Conservation (phyloP, 164 flowering plant genomes). For the Aristolochia fimbriata region DNA sequence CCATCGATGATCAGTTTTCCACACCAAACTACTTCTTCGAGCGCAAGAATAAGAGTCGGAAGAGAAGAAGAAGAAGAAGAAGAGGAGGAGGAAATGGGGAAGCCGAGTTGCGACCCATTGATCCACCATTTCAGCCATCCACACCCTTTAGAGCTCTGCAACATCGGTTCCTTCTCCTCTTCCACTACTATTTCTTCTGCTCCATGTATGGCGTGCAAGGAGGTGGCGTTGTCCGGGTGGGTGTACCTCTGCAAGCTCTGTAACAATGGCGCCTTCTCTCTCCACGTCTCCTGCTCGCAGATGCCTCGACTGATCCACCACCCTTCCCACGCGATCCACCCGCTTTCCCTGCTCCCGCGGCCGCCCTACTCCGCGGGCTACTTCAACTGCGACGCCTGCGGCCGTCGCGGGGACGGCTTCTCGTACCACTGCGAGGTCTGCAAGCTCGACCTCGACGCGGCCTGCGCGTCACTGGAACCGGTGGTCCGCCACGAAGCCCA, state of each 20-base stretch:
- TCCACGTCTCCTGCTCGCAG: conserved; percentile 18
- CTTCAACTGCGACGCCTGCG: no score
- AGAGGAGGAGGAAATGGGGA: conserved; percentile 5
- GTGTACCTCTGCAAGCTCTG: conserved; percentile 18
- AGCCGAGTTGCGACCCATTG: not conserved
- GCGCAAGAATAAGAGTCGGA: not conserved
- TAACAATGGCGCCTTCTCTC: conserved; percentile 7
- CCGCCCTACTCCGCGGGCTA: no score
- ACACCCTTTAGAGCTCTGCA: conserved; percentile 13
- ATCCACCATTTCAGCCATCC: conserved; percentile 25
- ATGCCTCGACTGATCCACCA: not conserved
- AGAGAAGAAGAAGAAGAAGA: not conserved
- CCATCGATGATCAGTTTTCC: no score
- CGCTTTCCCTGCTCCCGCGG: no score
- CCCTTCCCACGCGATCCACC: no score
- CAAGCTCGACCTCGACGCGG: no score
- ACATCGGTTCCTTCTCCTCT: not conserved
- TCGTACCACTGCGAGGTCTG: no score
- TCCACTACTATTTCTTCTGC: not conserved
- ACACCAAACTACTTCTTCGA: not conserved
- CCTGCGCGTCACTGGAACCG: no score
- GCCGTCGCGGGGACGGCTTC: no score
- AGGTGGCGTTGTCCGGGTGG: conserved; percentile 4
- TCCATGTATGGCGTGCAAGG: conserved; percentile 14
- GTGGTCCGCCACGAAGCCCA: no score